Evolutionary conservation across 75 land plant species (phyloP).

Genomic region (Isoetes taiwanensis): DNA sequence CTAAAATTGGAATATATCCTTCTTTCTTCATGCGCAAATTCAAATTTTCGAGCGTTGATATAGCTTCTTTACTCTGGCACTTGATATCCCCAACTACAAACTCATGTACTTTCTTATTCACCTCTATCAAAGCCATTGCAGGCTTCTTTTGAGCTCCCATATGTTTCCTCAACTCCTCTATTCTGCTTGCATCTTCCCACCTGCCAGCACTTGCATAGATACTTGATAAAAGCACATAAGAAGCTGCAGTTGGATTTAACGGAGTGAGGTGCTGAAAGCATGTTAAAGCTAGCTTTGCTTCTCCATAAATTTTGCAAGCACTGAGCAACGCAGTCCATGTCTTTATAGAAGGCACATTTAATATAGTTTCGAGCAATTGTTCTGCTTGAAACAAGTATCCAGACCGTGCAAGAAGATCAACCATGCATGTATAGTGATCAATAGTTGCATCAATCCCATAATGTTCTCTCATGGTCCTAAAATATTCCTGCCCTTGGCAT

Average conservation of each 20-base stretch:
- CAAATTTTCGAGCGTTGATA: conserved; percentile 32
- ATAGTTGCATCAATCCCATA: background rate
- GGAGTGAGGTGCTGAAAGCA: background rate
- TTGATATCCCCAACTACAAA: conserved; percentile 32
- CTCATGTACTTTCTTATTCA: conserved; percentile 15
- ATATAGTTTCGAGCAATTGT: background rate
- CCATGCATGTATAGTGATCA: conserved; percentile 15
- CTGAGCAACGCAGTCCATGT: conserved; percentile 1
- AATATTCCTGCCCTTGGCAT: background rate
- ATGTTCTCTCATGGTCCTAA: background rate
- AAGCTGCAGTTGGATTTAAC: background rate
- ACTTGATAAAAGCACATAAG: conserved; percentile 14
- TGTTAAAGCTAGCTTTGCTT: background rate
- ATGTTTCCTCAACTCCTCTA: background rate
- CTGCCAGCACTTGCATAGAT: conserved; percentile 32
- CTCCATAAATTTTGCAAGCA: background rate
- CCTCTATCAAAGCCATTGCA: background rate
- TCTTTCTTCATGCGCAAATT: conserved; percentile 20
- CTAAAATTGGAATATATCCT: conserved; percentile 32
- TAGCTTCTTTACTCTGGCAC: conserved; percentile 27
- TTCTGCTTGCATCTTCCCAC: background rate
- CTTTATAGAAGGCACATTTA: background rate
- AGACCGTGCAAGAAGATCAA: conserved; percentile 7
- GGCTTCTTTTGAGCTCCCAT: background rate
- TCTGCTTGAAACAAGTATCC: conserved; percentile 7